Base-by-base conservation (phyloP, 805 yeast genomes). In the Grigorovia yakushimaensis region DNA sequence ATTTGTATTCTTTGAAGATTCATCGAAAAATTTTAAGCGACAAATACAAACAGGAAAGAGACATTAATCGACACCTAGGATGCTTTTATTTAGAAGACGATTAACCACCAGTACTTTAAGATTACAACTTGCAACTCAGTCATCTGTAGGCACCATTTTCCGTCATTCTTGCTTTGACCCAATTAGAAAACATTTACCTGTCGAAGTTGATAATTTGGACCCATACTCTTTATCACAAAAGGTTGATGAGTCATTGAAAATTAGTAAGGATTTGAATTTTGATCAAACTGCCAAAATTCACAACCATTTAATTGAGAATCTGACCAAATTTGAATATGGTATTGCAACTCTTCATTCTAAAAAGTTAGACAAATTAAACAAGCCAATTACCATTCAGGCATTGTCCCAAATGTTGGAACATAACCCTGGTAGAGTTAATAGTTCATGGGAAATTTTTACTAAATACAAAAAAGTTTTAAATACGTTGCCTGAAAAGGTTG, bases 361-460 rank as follows among this genome's bases (percentile, higher is more conserved):
- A 45, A 54, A 59, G 17, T 48, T 68, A 38, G 22, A 47, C 5
- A 55, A 54, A 22, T 37, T 61, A 6, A 57, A 60, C 1, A 53
- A 56, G 10, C 37, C 45, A 5, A 33, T 66, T 15, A 54, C 60
- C 2, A 20, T 46, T 9, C 50, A 53, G 2, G 59, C 71, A 1
- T 39, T 68, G 3, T 45, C 52, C 3, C 60, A 66, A 47, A 60
- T 76, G 22, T 63, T 76, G 5, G 57, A 58, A 30, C 50, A 65
- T 39, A 78, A 78, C 51, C 80, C 81, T 2, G 82, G 81, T 11
- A 63, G 83, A 47, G 81, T 73, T 1, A 62, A 64, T 44, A 60
- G 68, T n/a, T 70, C 79, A 17, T 69, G 74, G 71, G 79, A 77
- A 45, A 54, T 77, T 10, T 71, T 70, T 46, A 52, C 60, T 10